Evolutionary conservation across 2,329 filamentous ascomycete species (phyloP).

Genomic region (Drechslera avenae): DNA sequence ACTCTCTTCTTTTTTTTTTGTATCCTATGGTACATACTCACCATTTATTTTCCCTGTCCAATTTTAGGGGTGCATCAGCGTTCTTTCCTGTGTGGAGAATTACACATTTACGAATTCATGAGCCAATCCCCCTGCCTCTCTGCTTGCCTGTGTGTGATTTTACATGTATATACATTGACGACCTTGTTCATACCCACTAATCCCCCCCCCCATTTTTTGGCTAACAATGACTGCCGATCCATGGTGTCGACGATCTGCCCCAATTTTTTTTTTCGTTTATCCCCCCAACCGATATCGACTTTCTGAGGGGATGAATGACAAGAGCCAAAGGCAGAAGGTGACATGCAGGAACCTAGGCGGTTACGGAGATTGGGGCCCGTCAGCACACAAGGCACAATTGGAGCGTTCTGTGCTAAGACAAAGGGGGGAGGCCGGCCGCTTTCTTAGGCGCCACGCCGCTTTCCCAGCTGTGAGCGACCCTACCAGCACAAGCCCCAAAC

Average conservation of each 20-base stretch:
- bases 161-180: no score
- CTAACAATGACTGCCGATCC: not conserved
- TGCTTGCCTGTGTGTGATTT: not conserved
- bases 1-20: slow-evolving; percentile 24
- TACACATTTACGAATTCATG: slow-evolving; percentile 17
- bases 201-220: no score
- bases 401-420: slow-evolving; percentile 7
- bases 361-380: slow-evolving; percentile 6
- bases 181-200: no score
- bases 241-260: not conserved
- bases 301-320: not conserved
- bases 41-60: slow-evolving; percentile 15
- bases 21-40: slow-evolving; percentile 21
- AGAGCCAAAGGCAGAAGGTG: slow-evolving; percentile 2
- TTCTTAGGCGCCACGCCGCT: not conserved
- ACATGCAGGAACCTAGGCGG: slow-evolving; percentile 1
- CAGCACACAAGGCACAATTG: not conserved
- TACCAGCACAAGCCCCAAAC: no score
- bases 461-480: no score
- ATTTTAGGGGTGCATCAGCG: slow-evolving; percentile 7
- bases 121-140: slow-evolving; percentile 2
- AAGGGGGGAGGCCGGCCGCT: slow-evolving; percentile 1
- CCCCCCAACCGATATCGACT: not conserved
- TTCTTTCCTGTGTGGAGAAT: slow-evolving; percentile 12
- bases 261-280: not conserved